phyloP scores from a whole-genome alignment of 2,329 filamentous ascomycete species.

The Claviceps paspali region DNA sequence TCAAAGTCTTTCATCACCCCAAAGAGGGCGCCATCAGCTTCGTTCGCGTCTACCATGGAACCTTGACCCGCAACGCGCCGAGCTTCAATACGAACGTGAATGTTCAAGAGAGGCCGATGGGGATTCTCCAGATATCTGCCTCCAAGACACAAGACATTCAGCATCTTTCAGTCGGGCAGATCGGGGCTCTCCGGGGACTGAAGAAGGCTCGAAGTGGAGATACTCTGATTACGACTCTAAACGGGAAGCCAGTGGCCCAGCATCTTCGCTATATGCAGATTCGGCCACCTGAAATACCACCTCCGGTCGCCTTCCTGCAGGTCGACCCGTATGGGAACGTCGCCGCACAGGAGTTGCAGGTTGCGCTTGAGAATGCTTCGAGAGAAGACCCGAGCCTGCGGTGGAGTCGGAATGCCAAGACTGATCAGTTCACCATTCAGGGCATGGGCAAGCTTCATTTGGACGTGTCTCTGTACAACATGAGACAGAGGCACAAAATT shows the following conservation, averaged over 20 bases:
- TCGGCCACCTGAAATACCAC: constrained; percentile 74
- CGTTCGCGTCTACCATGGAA: constrained; percentile 79
- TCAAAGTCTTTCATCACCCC: constrained; percentile 87
- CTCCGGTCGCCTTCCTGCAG: constrained; percentile 92
- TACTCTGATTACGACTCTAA: constrained; percentile 64
- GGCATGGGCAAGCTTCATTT: constrained; percentile 96
- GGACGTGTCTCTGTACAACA: constrained; percentile 77
- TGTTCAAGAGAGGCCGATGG: constrained; percentile 63
- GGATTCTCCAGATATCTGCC: constrained; percentile 79
- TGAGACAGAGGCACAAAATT: constrained; percentile 79
- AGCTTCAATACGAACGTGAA: constrained; percentile 81
- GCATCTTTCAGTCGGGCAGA: constrained; percentile 70
- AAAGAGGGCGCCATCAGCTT: constrained; percentile 81
- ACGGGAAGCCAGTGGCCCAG: constrained; percentile 45
- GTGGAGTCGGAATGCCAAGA: constrained; percentile 72
- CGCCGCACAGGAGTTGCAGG: constrained; percentile 66
- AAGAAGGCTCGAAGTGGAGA: constrained; percentile 90
- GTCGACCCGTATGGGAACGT: constrained; percentile 66
- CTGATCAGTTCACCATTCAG: constrained; percentile 81
- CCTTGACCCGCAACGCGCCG: constrained; percentile 54
- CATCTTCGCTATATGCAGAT: constrained; percentile 64
- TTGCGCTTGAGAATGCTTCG: constrained; percentile 61
- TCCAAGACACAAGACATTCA: constrained; percentile 74
- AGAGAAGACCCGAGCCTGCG: constrained; percentile 87
- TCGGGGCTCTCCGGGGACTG: constrained; percentile 81